Evolutionary conservation across 805 yeast species (phyloP).

Genomic region (Zygotorulaspora danielsina): DNA sequence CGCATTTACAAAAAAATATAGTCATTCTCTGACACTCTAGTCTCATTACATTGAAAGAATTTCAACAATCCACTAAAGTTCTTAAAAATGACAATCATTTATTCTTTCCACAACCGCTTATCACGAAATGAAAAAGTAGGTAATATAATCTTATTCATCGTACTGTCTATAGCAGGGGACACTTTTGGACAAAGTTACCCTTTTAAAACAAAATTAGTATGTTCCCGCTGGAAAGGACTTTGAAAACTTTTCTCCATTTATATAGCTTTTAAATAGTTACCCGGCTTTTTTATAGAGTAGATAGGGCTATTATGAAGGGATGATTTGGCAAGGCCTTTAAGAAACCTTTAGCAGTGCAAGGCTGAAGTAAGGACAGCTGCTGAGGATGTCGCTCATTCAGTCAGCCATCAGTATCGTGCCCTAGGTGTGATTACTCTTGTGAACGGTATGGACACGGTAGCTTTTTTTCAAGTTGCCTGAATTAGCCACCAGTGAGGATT

Average conservation of each 20-base stretch:
- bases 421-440: too few relatives aligned
- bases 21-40: constrained; percentile 37
- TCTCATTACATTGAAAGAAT: constrained; percentile 25
- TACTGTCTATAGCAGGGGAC: constrained; percentile 70
- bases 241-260: constrained; percentile 3
- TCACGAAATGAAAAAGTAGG: constrained; percentile 29
- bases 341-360: too few relatives aligned
- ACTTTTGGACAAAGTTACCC: constrained; percentile 60
- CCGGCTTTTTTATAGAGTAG: neutral
- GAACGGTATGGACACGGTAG: too few relatives aligned
- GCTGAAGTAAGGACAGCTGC: too few relatives aligned
- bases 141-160: constrained; percentile 32
- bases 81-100: constrained; percentile 29
- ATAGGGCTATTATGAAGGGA: neutral
- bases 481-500: too few relatives aligned
- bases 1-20: too few relatives aligned
- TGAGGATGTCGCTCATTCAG: too few relatives aligned
- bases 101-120: constrained; percentile 34
- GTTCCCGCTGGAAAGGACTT: too few relatives aligned
- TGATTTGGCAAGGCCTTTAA: neutral
- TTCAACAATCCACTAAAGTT: constrained; percentile 33
- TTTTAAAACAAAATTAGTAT: constrained; percentile 11
- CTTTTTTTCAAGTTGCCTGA: too few relatives aligned
- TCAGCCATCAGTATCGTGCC: too few relatives aligned
- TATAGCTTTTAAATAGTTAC: neutral